A percentile compares a stretch with the other conserved stretches of the same genome.
Conservation (phyloP, 805 yeast species). For the Lipomyces lipofer region DNA sequence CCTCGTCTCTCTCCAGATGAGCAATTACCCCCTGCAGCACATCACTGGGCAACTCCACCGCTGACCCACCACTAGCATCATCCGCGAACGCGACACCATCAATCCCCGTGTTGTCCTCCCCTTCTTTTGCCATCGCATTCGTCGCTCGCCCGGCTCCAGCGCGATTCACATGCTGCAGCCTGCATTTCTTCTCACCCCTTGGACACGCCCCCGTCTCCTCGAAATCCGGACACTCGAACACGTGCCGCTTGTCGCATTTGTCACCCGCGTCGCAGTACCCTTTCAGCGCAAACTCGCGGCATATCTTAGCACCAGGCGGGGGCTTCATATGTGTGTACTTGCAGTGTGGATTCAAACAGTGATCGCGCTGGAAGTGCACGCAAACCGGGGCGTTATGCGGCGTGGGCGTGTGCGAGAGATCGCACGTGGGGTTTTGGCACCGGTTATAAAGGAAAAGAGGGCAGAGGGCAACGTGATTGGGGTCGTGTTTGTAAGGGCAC, state of each 20-base stretch:
- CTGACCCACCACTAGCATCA: conserved; percentile 29
- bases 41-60: conserved; percentile 16
- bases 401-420: conserved; percentile 55
- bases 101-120: conserved; percentile 14
- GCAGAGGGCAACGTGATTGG: conserved; percentile 56
- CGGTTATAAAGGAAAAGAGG: conserved; percentile 48
- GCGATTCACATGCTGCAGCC: conserved; percentile 50
- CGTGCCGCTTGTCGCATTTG: conserved; percentile 58
- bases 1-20: conserved; percentile 24
- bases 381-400: conserved; percentile 66
- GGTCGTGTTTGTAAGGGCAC: conserved; percentile 59
- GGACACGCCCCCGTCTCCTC: conserved; percentile 63
- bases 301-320: conserved; percentile 48
- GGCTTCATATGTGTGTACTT: conserved; percentile 53
- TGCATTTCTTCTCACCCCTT: conserved; percentile 50
- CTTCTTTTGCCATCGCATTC: too few species aligned
- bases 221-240: conserved; percentile 68
- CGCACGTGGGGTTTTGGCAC: conserved; percentile 53
- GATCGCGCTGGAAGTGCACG: conserved; percentile 49
- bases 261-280: conserved; percentile 69
- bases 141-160: conserved; percentile 35
- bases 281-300: conserved; percentile 66
- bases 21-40: conserved; percentile 25
- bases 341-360: conserved; percentile 53
- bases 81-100: conserved; percentile 25